Evolutionary conservation across 805 yeast genomes (phyloP).

Genomic region (Candida ulmi): DNA sequence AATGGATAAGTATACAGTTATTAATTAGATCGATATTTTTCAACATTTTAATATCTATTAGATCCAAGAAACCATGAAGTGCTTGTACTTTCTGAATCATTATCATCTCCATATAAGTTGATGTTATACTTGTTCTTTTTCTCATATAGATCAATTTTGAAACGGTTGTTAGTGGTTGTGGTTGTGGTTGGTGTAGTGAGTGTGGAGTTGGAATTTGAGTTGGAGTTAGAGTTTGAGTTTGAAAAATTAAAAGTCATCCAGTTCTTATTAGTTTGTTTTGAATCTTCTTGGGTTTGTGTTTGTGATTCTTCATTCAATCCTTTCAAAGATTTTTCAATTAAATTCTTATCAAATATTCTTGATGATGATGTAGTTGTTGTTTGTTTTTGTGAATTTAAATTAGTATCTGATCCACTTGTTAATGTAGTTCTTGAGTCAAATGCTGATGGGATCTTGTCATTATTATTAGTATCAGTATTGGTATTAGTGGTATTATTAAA

Average conservation of each 20-base stretch:
- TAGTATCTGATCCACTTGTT: background rate
- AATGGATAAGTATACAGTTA: too few species aligned
- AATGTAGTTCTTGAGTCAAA: background rate
- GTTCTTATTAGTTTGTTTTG: background rate
- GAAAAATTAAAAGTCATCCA: background rate
- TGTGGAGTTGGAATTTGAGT: too few species aligned
- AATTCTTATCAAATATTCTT: conserved; percentile 17
- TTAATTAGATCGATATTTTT: too few species aligned
- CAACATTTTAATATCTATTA: conserved; percentile 16
- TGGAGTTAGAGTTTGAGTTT: too few species aligned
- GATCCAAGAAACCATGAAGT: conserved; percentile 24
- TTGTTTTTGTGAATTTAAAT: background rate
- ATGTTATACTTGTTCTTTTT: conserved; percentile 20
- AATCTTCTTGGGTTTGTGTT: background rate
- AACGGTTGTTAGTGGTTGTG: conserved; percentile 8
- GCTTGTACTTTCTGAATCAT: conserved; percentile 6
- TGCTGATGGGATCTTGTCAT: too few species aligned
- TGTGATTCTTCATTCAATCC: conserved; percentile 5
- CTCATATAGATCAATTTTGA: conserved; percentile 23
- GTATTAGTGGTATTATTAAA: too few species aligned
- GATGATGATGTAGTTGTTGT: conserved; percentile 2
- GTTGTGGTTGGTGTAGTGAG: background rate
- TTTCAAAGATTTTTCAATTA: conserved; percentile 17
- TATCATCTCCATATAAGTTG: conserved; percentile 15
- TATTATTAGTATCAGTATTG: too few species aligned